Base-by-base conservation (phyloP, 106 monocot genomes). In the Ottelia alismoides region DNA sequence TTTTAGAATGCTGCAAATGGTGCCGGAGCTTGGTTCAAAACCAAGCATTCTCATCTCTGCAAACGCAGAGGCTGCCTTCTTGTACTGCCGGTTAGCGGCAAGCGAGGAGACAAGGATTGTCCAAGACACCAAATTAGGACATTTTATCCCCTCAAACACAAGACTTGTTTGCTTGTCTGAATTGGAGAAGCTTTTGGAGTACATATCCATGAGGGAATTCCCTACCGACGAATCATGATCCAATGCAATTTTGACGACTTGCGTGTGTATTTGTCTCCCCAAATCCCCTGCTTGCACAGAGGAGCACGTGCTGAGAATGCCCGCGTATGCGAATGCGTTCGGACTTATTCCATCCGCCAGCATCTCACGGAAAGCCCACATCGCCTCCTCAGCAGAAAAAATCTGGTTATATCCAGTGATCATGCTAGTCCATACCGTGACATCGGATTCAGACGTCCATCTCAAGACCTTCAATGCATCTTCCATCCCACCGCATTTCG, bases 61-160 rank as follows among this genome's bases (percentile, higher is more conserved):
- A 11, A 94, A 70, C 22, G 70, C 76, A 3, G 18, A 45, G 31
- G 69, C 58, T 9, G 74, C 81, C 2, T 81, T 67, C 14, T 25
- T 16, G 27, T 63, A 47, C 20, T 29, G 52, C 53, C 66, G 74
- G 52, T 78, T 64, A 1, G 51, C 28, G 27, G 49, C 28, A 10
- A 84, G 59, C 7, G 72, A 66, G 11, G 61, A 59, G 17, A 93
- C 81, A 1, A 84, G 48, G 32, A 70, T 55, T 1, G 93, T 93
- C 83, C 87, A 93, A 19, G 93, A 83, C 27, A 88, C 53, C 16
- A 86, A 72, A 68, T 93, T 83, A 9, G 84, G 83, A 24, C 21
- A 62, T 22, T 7, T 22, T 29, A 88, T 78, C 9, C n/a, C 56
- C 22, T 49, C 17, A 49, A 93, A 93, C 2, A 77, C 32, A 22